Evolutionary conservation across 2,329 filamentous ascomycete genomes (phyloP).

Genomic region (Fusarium chaquense): DNA sequence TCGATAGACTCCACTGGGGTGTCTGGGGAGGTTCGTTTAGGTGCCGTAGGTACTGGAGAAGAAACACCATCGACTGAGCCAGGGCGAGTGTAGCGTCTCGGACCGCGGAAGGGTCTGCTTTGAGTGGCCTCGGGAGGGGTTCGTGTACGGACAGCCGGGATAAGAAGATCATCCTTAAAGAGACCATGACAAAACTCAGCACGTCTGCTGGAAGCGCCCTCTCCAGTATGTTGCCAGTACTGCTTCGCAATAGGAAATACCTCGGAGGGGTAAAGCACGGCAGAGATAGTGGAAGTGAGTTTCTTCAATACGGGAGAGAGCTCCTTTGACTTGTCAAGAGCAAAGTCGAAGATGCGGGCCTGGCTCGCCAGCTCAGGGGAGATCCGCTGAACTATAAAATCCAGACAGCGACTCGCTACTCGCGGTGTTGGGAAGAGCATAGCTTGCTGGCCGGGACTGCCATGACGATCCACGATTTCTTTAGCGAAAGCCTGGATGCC

Average conservation of each 20-base stretch:
- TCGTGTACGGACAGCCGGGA: constrained; percentile 48
- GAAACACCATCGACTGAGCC: constrained; percentile 53
- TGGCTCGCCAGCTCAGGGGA: constrained; percentile 62
- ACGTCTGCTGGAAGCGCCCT: constrained; percentile 89
- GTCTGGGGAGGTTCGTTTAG: constrained; percentile 35
- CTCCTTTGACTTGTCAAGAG: constrained; percentile 67
- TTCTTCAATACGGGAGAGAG: constrained; percentile 64
- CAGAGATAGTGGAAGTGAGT: constrained; percentile 71
- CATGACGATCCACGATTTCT: constrained; percentile 74
- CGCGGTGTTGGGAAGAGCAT: constrained; percentile 84
- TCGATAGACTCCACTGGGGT: constrained; percentile 66
- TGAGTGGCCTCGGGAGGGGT: constrained; percentile 43
- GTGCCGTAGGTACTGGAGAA: constrained; percentile 18
- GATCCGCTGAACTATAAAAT: constrained; percentile 75
- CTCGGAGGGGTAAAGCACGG: constrained; percentile 77
- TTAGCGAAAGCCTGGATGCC: constrained; percentile 79
- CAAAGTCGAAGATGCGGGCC: constrained; percentile 71
- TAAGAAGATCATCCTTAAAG: constrained; percentile 74
- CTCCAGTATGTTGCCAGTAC: constrained; percentile 97
- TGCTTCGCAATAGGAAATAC: constrained; percentile 83
- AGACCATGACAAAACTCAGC: constrained; percentile 89
- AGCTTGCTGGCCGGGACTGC: constrained; percentile 71
- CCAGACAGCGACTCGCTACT: constrained; percentile 77
- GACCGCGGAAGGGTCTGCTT: constrained; percentile 71
- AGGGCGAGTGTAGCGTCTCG: constrained; percentile 79